Conservation (phyloP, 2,329 filamentous ascomycete genomes). For the Penicillium sp. region DNA sequence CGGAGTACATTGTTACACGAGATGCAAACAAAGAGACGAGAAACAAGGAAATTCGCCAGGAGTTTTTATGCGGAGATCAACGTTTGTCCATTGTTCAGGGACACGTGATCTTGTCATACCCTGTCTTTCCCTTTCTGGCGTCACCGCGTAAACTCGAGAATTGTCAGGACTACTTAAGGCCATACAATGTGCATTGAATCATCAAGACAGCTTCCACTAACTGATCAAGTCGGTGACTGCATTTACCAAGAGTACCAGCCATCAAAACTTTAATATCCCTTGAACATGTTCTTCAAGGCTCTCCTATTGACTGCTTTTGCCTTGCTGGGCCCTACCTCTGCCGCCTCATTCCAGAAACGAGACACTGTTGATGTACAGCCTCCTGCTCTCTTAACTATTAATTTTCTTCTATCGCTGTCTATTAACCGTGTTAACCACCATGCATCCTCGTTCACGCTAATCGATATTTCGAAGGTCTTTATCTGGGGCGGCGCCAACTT, state of each 20-base stretch:
- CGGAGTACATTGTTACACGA: background rate
- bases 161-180: background rate
- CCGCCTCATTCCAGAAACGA: slow-evolving; percentile 3
- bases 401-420: too few species aligned
- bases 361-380: slow-evolving; percentile 4
- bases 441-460: background rate
- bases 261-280: background rate
- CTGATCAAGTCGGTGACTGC: background rate
- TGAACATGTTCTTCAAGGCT: background rate
- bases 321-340: background rate
- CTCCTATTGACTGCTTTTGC: background rate
- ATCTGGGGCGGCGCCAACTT: slow-evolving; percentile 8
- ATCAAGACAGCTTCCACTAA: too few species aligned
- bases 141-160: background rate
- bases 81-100: background rate
- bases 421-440: background rate
- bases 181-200: too few species aligned
- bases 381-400: background rate
- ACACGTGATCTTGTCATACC: background rate
- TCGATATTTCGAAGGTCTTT: slow-evolving; percentile 4
- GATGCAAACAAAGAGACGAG: background rate
- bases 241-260: background rate
- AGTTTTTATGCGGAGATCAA: background rate
- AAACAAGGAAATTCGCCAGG: background rate
- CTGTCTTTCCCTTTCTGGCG: background rate